Conservation (phyloP, 164 flowering plant genomes). For the Kingdonia uniflora region DNA sequence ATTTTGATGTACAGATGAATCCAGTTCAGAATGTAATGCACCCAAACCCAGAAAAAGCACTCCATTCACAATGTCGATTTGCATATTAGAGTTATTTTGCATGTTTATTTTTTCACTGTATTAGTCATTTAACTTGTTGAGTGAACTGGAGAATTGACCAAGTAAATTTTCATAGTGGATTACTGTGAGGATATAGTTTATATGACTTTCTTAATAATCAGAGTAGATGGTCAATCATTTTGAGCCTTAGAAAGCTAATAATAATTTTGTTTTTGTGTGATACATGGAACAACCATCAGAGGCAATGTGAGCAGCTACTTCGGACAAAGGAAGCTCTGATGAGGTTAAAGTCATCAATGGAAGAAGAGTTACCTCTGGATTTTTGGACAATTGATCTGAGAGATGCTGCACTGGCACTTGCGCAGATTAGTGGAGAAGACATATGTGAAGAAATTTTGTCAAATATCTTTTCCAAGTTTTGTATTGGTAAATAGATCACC, state of each 20-base stretch:
- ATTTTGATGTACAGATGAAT: no score
- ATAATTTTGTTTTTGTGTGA: constrained; percentile 4
- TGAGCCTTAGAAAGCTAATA: neutral
- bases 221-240: neutral
- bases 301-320: constrained; percentile 89
- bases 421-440: constrained; percentile 85
- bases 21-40: no score
- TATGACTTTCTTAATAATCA: neutral
- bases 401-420: constrained; percentile 84
- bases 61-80: no score
- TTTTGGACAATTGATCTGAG: constrained; percentile 95
- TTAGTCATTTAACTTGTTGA: no score
- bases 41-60: no score
- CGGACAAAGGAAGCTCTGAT: constrained; percentile 67
- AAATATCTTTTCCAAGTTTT: constrained; percentile 79
- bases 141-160: no score
- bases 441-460: constrained; percentile 90
- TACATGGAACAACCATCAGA: constrained; percentile 32
- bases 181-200: neutral
- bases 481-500: constrained; percentile 68
- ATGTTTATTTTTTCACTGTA: no score
- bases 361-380: constrained; percentile 71
- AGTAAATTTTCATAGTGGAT: neutral
- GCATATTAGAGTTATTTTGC: no score
- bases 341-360: constrained; percentile 59